Percentiles rank a stretch among this genome's conserved stretches.
These are phyloP conservation scores for Agaricus blazei DNA, from an alignment of 768 basidiomycete genomes.

Conservation along the genomic window DNA sequence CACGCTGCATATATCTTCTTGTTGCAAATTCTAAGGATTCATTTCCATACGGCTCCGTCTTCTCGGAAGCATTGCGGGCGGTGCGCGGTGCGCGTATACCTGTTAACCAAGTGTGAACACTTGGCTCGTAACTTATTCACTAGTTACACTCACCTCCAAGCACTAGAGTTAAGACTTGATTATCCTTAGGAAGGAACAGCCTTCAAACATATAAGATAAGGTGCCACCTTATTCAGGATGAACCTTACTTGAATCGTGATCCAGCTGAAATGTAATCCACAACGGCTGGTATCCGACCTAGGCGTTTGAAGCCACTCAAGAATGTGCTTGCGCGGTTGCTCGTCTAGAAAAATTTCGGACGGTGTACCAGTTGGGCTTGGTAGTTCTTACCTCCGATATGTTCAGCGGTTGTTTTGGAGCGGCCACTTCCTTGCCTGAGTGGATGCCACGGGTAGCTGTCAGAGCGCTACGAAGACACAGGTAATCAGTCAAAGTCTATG, in stretches of 20 bases:
- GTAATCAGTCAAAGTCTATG: neutral
- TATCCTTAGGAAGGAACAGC: constrained; percentile 84
- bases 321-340: constrained; percentile 78
- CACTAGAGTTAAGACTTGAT: constrained; percentile 89
- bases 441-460: constrained; percentile 75
- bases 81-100: constrained; percentile 90
- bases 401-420: constrained; percentile 80
- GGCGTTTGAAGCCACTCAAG: constrained; percentile 86
- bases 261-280: constrained; percentile 94
- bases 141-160: constrained; percentile 56
- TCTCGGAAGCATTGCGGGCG: constrained; percentile 75
- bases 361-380: neutral
- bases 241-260: constrained; percentile 84
- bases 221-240: neutral
- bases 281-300: constrained; percentile 76
- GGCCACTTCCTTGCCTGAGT: constrained; percentile 87
- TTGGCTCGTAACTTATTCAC: neutral
- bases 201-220: constrained; percentile 27
- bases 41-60: constrained; percentile 81
- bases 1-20: constrained; percentile 86
- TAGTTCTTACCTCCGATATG: constrained; percentile 74
- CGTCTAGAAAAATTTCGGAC: constrained; percentile 34
- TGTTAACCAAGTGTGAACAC: constrained; percentile 18
- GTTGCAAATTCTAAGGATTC: constrained; percentile 81
- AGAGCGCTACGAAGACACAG: constrained; percentile 50